Base-by-base conservation (phyloP, 345 rosid species). In the Nephelium lappaceum region DNA sequence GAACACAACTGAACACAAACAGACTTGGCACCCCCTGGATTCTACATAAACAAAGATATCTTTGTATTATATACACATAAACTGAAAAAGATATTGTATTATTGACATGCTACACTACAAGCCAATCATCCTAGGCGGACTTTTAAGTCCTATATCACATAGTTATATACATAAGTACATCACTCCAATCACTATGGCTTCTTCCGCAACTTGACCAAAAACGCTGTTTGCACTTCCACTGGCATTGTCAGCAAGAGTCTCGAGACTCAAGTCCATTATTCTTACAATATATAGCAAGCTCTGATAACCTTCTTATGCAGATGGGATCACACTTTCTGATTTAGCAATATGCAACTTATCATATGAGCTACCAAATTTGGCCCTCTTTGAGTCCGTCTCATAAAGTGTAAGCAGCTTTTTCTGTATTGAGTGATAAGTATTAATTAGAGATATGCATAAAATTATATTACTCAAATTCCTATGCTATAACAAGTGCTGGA, bases 361-460 rank as follows among this genome's bases (percentile, higher is more conserved):
- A 65, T 41, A 76, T 0, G 82, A 14, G 15, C 61, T 53, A 10
- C 78, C 80, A 4, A 73, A 57, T 77, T 78, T 86, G 43, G 69
- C 72, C 61, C 49, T 69, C 82, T 71, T 81, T 4, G 78, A 51
- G 12, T 79, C 80, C 0, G 51, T 71, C 12, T 85, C 78, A 71
- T 86, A 77, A 0, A 84, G 81, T 0, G 87, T 78, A 31, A 87
- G 85, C 81, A 88, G 42, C 81, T 49, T 81, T 79, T 84, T 88
- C 89, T 89, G 90, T 64, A 79, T 66, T 66, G 61, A 49, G 75
- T 55, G 21, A 64, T 11, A 23, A 21, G 15, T n/a, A 60, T 42
- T 65, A 21, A 64, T 23, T 25, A 74, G 49, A 72, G 5, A 78
- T 60, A 62, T 11, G 0, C 5, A 53, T 21, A 3, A 65, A 31